These are phyloP conservation scores for Ophiostoma pallidulum DNA, from an alignment of 2,329 filamentous ascomycete genomes.

Conservation along the genomic window DNA sequence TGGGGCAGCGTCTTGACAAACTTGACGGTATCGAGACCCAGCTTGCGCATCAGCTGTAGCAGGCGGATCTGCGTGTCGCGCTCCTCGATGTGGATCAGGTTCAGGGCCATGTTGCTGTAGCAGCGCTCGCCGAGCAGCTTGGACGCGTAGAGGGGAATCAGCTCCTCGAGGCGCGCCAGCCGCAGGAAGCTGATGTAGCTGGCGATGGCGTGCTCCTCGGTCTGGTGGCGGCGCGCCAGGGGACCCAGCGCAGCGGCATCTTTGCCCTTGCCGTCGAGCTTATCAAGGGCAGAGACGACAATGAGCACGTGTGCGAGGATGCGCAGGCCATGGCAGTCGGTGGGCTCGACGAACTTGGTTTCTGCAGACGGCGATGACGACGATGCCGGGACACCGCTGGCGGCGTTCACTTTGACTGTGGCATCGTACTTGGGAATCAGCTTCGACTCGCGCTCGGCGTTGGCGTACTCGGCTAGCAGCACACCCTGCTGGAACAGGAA, in stretches of 20 bases:
- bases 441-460: conserved; percentile 27
- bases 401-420: conserved; percentile 21
- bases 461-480: conserved; percentile 39
- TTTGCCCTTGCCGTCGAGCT: conserved; percentile 22
- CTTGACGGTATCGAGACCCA: conserved; percentile 60
- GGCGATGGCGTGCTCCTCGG: conserved; percentile 66
- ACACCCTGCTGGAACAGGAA: conserved; percentile 52
- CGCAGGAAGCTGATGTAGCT: conserved; percentile 76
- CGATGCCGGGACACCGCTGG: no score
- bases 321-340: conserved; percentile 56
- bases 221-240: conserved; percentile 28
- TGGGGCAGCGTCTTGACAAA: conserved; percentile 63
- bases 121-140: conserved; percentile 57
- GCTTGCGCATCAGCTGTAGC: conserved; percentile 64
- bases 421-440: conserved; percentile 31
- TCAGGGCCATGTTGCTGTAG: conserved; percentile 63
- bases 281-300: conserved; percentile 58
- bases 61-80: conserved; percentile 55
- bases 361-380: no score
- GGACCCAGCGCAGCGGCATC: conserved; percentile 28
- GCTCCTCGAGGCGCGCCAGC: conserved; percentile 59
- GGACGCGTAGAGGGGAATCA: conserved; percentile 83
- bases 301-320: conserved; percentile 58
- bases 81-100: conserved; percentile 65
- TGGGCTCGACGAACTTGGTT: conserved; percentile 38